A percentile compares a stretch with the other conserved stretches of the same genome.
Conservation (phyloP, 192 early-diverging fungal species). For the Linnemannia elongata region DNA sequence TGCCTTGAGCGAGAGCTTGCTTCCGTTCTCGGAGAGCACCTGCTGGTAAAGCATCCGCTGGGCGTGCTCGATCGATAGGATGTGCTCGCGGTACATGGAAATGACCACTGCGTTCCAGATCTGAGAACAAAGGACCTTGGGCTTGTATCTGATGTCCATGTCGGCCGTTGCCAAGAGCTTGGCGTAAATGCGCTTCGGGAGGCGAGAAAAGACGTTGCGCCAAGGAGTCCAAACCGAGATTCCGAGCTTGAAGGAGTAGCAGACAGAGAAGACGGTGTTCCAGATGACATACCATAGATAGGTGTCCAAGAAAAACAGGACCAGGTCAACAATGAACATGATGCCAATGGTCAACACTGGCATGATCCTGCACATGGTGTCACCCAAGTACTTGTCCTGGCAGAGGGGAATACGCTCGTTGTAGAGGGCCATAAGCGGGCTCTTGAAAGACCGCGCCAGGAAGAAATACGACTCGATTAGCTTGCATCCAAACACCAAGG, state of each 20-base stretch:
- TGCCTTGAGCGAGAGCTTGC: constrained; percentile 74
- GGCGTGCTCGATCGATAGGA: constrained; percentile 81
- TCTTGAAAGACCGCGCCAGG: constrained; percentile 84
- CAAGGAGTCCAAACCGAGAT: constrained; percentile 90
- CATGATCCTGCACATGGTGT: constrained; percentile 74
- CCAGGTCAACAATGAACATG: constrained; percentile 81
- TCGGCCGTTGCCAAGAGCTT: constrained; percentile 79
- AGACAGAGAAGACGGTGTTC: constrained; percentile 86
- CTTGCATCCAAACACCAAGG: constrained; percentile 80
- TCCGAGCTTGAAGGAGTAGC: constrained; percentile 80
- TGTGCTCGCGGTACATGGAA: constrained; percentile 88
- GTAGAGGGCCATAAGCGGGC: constrained; percentile 71
- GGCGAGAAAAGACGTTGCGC: constrained; percentile 82
- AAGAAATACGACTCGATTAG: constrained; percentile 87
- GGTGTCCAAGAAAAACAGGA: constrained; percentile 87
- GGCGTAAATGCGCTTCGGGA: constrained; percentile 86
- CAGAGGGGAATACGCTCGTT: constrained; percentile 67
- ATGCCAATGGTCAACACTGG: constrained; percentile 76
- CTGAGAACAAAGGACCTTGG: constrained; percentile 83
- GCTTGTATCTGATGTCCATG: constrained; percentile 83
- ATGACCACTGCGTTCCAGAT: constrained; percentile 90
- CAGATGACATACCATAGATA: constrained; percentile 93
- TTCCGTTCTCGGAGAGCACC: constrained; percentile 66
- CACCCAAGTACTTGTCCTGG: constrained; percentile 69
- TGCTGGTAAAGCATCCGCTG: constrained; percentile 82